Conservation (phyloP, 2,329 filamentous ascomycete genomes). For the Arthrobotrys sinensis region DNA sequence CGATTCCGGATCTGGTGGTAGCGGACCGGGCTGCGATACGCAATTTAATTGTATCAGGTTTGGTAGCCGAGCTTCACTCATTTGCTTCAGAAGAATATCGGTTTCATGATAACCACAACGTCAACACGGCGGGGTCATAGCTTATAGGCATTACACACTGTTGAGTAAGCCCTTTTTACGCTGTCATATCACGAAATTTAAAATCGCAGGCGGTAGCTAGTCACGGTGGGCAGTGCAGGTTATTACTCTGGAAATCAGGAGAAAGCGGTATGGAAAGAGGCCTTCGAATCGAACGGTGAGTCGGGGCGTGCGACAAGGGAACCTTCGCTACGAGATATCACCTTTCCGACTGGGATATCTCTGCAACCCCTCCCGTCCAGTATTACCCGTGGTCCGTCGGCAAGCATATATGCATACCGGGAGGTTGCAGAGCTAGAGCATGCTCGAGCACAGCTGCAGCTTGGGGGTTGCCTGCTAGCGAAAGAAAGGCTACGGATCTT, state of each 20-base stretch:
- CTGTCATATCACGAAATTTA: background rate
- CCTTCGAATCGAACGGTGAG: slow-evolving; percentile 22
- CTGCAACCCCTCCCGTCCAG: slow-evolving; percentile 53
- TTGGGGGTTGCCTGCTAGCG: slow-evolving; percentile 37
- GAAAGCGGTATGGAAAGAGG: slow-evolving; percentile 36
- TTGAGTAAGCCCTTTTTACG: slow-evolving; percentile 25
- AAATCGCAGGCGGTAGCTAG: background rate
- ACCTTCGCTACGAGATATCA: slow-evolving; percentile 38
- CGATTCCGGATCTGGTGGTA: slow-evolving; percentile 46
- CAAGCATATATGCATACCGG: slow-evolving; percentile 52
- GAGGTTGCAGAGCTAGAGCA: slow-evolving; percentile 36
- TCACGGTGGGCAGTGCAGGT: background rate
- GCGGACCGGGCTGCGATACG: slow-evolving; percentile 48
- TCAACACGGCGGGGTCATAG: slow-evolving; percentile 59
- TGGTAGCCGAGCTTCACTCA: slow-evolving; percentile 59
- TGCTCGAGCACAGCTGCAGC: slow-evolving; percentile 32
- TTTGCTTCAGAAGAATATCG: slow-evolving; percentile 49
- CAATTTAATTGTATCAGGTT: slow-evolving; percentile 62
- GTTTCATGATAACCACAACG: slow-evolving; percentile 61
- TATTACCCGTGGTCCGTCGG: slow-evolving; percentile 49
- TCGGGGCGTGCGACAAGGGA: slow-evolving; percentile 47
- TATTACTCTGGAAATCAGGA: slow-evolving; percentile 16
- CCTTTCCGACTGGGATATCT: slow-evolving; percentile 48
- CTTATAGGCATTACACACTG: slow-evolving; percentile 21
- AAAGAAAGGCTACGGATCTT: slow-evolving; percentile 46